Conservation (phyloP, 2,329 filamentous ascomycete genomes). For the Penicillium crustosum region DNA sequence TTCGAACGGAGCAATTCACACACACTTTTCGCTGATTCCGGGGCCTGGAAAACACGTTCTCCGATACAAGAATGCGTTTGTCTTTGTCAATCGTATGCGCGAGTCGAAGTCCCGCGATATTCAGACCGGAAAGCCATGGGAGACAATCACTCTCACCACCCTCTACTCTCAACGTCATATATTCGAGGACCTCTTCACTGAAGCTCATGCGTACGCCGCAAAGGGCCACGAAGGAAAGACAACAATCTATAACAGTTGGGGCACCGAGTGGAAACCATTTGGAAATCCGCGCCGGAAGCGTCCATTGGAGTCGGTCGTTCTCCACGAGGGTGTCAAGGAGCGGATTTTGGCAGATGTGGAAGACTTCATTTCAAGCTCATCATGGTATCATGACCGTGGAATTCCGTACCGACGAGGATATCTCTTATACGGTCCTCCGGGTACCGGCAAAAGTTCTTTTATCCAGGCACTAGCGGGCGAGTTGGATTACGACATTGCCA, state of each 20-base stretch:
- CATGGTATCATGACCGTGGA: conserved; percentile 92
- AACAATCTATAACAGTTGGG: conserved; percentile 80
- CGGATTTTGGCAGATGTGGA: conserved; percentile 74
- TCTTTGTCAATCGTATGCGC: conserved; percentile 82
- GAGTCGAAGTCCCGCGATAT: conserved; percentile 76
- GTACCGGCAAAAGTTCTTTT: conserved; percentile 92
- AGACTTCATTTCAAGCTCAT: conserved; percentile 74
- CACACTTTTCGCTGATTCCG: conserved; percentile 84
- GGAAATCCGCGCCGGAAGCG: conserved; percentile 83
- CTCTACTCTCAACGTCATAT: conserved; percentile 85
- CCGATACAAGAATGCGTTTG: conserved; percentile 81
- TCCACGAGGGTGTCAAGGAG: conserved; percentile 82
- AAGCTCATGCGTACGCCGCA: conserved; percentile 78
- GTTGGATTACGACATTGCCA: conserved; percentile 86
- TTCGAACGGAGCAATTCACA: conserved; percentile 68
- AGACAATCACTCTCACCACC: conserved; percentile 88
- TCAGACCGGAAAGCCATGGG: conserved; percentile 84
- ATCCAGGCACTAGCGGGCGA: conserved; percentile 94
- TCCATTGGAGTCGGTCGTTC: conserved; percentile 81
- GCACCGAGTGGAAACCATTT: conserved; percentile 80
- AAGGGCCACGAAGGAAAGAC: conserved; percentile 89
- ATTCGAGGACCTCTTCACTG: conserved; percentile 84
- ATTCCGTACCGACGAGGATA: conserved; percentile 92
- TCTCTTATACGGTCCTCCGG: conserved; percentile 82
- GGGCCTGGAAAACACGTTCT: conserved; percentile 88